These are phyloP conservation scores for Metschnikowia noctiluminum DNA, from an alignment of 805 yeast species.

Conservation along the genomic window DNA sequence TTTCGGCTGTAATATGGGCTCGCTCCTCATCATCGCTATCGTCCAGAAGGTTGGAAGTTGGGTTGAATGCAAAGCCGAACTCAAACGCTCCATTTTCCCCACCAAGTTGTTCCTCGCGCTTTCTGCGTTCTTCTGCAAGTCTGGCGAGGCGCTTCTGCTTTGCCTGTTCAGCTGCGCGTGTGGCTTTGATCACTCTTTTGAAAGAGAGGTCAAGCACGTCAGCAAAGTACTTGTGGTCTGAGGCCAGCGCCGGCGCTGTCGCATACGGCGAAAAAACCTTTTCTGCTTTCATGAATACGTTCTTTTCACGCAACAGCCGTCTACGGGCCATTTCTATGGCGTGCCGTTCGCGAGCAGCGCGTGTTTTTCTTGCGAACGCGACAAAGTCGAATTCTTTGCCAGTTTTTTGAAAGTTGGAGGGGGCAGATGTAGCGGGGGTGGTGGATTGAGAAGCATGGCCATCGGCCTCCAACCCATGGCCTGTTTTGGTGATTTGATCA, in stretches of 20 bases:
- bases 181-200: conserved; percentile 29
- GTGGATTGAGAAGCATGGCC: not conserved
- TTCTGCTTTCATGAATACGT: conserved; percentile 39
- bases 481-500: no score
- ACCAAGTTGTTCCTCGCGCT: conserved; percentile 29
- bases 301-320: conserved; percentile 22
- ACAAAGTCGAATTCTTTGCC: conserved; percentile 48
- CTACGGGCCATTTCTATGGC: conserved; percentile 21
- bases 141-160: conserved; percentile 16
- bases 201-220: conserved; percentile 26
- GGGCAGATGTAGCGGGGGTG: not conserved
- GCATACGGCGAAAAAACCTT: conserved; percentile 38
- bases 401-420: not conserved
- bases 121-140: conserved; percentile 18
- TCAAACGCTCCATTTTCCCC: conserved; percentile 27
- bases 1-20: conserved; percentile 3
- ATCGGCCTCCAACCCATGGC: no score
- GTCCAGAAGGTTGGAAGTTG: conserved; percentile 16
- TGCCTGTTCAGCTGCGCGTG: conserved; percentile 24
- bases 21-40: conserved; percentile 17
- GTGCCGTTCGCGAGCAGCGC: conserved; percentile 31
- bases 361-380: conserved; percentile 51
- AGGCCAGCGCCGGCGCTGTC: conserved; percentile 8
- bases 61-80: conserved; percentile 34
- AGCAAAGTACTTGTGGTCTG: conserved; percentile 17